A percentile compares a stretch with the other conserved stretches of the same genome.
These are phyloP conservation scores for Neofusicoccum umdonicola DNA, from an alignment of 2,329 filamentous ascomycete species.

Conservation along the genomic window DNA sequence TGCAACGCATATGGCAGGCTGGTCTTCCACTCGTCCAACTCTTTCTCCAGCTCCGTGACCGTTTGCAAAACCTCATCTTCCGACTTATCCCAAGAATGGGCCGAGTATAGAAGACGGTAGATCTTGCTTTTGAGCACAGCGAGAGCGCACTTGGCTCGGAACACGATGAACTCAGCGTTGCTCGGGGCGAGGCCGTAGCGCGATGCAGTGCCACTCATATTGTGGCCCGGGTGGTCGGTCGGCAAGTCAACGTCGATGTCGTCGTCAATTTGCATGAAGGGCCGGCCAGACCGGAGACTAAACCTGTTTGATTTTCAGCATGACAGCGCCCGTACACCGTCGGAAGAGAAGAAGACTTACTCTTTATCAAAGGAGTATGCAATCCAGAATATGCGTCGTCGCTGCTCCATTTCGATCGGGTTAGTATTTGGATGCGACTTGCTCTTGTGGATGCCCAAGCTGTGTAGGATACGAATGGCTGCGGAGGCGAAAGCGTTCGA, in stretches of 20 bases:
- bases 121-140: neutral
- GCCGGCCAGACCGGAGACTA: neutral
- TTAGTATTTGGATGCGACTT: neutral
- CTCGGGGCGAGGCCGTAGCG: neutral
- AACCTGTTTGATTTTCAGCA: neutral
- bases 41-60: neutral
- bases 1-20: neutral
- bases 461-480: neutral
- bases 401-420: neutral
- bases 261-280: neutral
- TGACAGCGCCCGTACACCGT: neutral
- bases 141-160: neutral
- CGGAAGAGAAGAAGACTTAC: neutral
- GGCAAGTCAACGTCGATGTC: neutral
- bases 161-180: neutral
- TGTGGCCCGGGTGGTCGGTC: neutral
- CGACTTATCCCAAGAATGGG: neutral
- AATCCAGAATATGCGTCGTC: neutral
- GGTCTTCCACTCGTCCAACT: neutral
- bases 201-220: neutral
- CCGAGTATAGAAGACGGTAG: neutral
- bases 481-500: neutral
- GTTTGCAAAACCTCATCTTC: neutral
- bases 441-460: neutral
- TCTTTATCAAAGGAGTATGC: neutral